Conservation (phyloP, 2,329 filamentous ascomycete genomes). For the Metarhizium brunneum region DNA sequence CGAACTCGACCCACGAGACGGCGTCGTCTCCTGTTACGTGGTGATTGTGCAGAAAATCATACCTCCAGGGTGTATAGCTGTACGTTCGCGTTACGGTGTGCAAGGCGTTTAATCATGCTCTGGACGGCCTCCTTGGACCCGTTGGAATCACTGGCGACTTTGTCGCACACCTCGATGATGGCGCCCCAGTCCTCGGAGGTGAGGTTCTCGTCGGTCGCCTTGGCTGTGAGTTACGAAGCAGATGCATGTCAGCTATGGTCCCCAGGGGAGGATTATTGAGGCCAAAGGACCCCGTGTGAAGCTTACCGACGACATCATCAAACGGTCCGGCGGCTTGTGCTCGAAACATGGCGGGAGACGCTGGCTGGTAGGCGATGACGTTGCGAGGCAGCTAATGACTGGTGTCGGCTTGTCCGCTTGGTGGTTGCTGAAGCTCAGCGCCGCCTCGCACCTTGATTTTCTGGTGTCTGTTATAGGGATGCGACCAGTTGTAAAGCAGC, state of each 20-base stretch:
- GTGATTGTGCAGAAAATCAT: slow-evolving; percentile 11
- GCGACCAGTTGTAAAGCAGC: background rate
- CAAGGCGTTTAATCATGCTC: slow-evolving; percentile 83
- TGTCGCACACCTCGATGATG: slow-evolving; percentile 56
- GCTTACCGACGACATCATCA: slow-evolving; percentile 51
- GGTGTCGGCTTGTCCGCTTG: background rate
- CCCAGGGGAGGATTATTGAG: background rate
- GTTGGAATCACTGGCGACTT: slow-evolving; percentile 43
- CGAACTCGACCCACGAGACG: background rate
- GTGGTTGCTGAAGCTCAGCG: background rate
- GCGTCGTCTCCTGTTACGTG: background rate
- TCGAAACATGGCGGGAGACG: slow-evolving; percentile 42
- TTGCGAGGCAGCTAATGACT: background rate
- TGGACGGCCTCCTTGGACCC: slow-evolving; percentile 76
- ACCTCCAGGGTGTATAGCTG: slow-evolving; percentile 91
- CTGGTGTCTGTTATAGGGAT: background rate
- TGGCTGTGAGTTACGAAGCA: slow-evolving; percentile 30
- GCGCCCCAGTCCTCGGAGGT: slow-evolving; percentile 68
- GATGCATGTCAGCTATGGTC: background rate
- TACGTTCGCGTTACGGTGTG: slow-evolving; percentile 91
- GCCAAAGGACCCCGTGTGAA: slow-evolving; percentile 1
- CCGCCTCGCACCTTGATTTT: background rate
- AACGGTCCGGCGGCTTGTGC: slow-evolving; percentile 48
- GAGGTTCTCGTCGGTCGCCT: slow-evolving; percentile 94
- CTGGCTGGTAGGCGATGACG: slow-evolving; percentile 8